Base-by-base conservation (phyloP, 2,329 filamentous ascomycete genomes). In the Colletotrichum phormii region DNA sequence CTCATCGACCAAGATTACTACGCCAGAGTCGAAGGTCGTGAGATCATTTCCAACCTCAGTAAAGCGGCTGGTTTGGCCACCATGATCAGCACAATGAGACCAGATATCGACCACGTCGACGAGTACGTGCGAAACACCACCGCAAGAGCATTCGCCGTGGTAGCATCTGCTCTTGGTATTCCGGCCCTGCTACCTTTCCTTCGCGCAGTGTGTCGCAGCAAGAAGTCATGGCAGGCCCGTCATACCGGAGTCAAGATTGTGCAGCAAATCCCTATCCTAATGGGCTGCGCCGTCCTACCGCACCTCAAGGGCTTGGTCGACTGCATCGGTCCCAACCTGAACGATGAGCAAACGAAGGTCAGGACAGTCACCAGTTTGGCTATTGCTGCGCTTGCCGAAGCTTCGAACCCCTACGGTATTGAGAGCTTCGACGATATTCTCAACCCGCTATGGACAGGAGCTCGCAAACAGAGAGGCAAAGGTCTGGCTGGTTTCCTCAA, bases 1-100 rank as follows among this genome's bases (percentile, higher is more conserved):
- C 93, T 99, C 76, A 99, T 99, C 79, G 97, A 99, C 80, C 97
- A 99, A 85, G 97, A 99, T 84, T 99, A 99, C 85, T 99, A 99
- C 82, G 97, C 97, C 54, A 93, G 97, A 81, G 97, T 99, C 5
- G 97, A 99, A 83, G 97, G 97, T 83, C 94, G 97, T 77, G 97
- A 99, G 82, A 99, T 99, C 78, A 99, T 99, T 78, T 98, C 96
- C 67, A 99, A 99, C 81, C 90, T 99, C 62, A 94, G 94, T 81
- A 99, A 99, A 84, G 97, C 97, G 29, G 97, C 97, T 74, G 97
- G 97, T 80, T 89, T 99, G 67, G 97, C 97, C 22, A 97, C 97
- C 77, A 99, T 99, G 97, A 99, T 99, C 82, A 98, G 95, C 84
- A 98, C 95, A 9, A 99, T 99, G 97, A 90, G 97, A 79, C 97